phyloP scores from a whole-genome alignment of 345 rosid genomes.

The Barbarea vulgaris region DNA sequence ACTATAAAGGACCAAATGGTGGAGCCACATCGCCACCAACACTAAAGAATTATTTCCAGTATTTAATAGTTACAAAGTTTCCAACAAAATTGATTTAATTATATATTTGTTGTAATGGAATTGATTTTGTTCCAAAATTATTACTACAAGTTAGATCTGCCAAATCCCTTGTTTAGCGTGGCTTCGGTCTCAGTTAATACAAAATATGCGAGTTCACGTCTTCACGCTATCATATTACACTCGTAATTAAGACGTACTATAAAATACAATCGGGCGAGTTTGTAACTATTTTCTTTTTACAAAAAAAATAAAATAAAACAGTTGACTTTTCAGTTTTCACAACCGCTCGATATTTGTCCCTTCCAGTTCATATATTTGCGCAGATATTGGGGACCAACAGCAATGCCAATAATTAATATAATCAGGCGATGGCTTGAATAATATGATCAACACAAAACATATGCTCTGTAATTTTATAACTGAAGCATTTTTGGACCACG shows the following conservation, averaged over 20 bases:
- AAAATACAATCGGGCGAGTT: neutral
- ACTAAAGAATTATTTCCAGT: conserved; percentile 20
- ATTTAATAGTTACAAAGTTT: neutral
- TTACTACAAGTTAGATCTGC: conserved; percentile 12
- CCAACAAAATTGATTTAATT: neutral
- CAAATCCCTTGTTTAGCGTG: conserved; percentile 25
- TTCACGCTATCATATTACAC: neutral
- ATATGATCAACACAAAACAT: neutral
- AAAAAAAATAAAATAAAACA: too few species aligned
- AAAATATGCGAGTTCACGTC: conserved; percentile 18
- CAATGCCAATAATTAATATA: too few species aligned
- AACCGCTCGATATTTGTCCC: neutral
- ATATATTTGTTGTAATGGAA: neutral
- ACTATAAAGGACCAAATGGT: conserved; percentile 28
- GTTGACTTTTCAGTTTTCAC: conserved; percentile 20
- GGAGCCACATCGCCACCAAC: conserved; percentile 43
- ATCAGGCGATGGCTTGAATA: conserved; percentile 15
- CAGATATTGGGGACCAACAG: conserved; percentile 7
- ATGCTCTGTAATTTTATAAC: neutral
- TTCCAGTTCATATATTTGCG: conserved; percentile 23
- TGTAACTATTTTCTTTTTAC: neutral
- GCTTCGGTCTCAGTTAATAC: conserved; percentile 24
- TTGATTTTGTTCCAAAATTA: neutral
- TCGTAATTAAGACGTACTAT: conserved; percentile 16
- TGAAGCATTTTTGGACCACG: neutral